A percentile compares a stretch with the other conserved stretches of the same genome.
Conservation (phyloP, 148 eudicot genomes). For the Diospyros kaki region DNA sequence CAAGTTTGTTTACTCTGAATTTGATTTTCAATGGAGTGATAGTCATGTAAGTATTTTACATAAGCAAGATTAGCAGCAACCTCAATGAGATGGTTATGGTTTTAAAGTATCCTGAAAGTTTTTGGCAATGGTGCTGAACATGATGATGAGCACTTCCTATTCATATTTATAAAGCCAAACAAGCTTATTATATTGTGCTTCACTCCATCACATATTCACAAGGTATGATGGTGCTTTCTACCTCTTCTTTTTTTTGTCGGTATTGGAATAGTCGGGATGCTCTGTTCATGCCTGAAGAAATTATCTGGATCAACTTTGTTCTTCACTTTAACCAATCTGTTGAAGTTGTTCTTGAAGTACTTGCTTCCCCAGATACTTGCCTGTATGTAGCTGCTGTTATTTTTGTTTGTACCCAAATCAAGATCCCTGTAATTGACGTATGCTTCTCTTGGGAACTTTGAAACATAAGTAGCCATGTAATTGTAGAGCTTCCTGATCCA, state of each 20-base stretch:
- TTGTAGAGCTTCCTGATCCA: constrained; percentile 33
- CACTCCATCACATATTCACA: too few species aligned
- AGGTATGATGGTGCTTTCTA: too few species aligned
- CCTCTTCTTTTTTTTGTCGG: background rate
- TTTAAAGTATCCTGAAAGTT: too few species aligned
- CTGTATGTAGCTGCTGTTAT: constrained; percentile 14
- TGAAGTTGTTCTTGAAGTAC: constrained; percentile 36
- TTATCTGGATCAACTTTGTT: constrained; percentile 34
- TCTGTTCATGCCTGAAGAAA: constrained; percentile 35
- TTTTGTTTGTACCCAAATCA: constrained; percentile 29
- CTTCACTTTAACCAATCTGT: constrained; percentile 24
- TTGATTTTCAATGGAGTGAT: too few species aligned
- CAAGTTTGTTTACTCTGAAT: too few species aligned
- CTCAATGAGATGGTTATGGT: too few species aligned
- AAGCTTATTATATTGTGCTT: too few species aligned
- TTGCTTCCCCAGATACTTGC: constrained; percentile 26
- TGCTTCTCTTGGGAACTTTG: constrained; percentile 30
- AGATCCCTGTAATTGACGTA: constrained; percentile 45
- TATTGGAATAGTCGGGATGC: constrained; percentile 24
- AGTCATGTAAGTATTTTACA: too few species aligned
- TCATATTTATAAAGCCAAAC: too few species aligned
- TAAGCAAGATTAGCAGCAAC: too few species aligned
- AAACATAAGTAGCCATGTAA: constrained; percentile 36
- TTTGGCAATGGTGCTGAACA: too few species aligned
- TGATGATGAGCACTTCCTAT: too few species aligned